phyloP scores from a whole-genome alignment of 352 stramenopile genomes.

The Hyaloperonospora arabidopsidis region DNA sequence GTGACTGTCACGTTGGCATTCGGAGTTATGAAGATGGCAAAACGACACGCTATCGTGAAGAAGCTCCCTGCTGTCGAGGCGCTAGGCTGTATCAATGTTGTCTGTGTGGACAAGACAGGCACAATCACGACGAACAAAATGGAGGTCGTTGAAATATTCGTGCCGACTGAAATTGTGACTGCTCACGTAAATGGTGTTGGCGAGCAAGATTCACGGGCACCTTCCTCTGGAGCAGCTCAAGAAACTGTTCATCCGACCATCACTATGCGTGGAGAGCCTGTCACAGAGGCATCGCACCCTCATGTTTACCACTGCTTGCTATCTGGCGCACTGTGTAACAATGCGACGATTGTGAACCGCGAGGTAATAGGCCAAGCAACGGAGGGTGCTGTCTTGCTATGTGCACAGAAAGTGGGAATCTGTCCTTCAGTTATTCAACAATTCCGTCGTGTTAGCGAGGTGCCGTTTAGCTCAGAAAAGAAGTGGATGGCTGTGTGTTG shows the following conservation, averaged over 20 bases:
- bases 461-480: constrained; percentile 93
- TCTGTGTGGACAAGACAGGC: constrained; percentile 92
- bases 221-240: constrained; percentile 3
- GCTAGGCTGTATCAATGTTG: constrained; percentile 89
- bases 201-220: constrained; percentile 18
- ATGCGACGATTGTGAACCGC: constrained; percentile 52
- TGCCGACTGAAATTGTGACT: constrained; percentile 67
- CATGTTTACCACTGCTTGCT: constrained; percentile 73
- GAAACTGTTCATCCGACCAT: constrained; percentile 25
- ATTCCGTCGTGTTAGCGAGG: constrained; percentile 81
- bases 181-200: constrained; percentile 61
- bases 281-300: constrained; percentile 53
- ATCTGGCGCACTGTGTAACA: constrained; percentile 72
- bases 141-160: constrained; percentile 77
- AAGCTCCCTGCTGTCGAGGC: constrained; percentile 79
- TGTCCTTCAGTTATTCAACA: constrained; percentile 28
- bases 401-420: constrained; percentile 61
- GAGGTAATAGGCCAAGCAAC: constrained; percentile 80
- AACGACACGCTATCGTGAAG: constrained; percentile 81
- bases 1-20: constrained; percentile 75
- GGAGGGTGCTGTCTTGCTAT: constrained; percentile 64
- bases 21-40: constrained; percentile 84
- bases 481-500: constrained; percentile 95
- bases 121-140: constrained; percentile 90
- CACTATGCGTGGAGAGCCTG: constrained; percentile 51